Base-by-base conservation (phyloP, 1,284 basidiomycete species). In the Trichosporon sp. region DNA sequence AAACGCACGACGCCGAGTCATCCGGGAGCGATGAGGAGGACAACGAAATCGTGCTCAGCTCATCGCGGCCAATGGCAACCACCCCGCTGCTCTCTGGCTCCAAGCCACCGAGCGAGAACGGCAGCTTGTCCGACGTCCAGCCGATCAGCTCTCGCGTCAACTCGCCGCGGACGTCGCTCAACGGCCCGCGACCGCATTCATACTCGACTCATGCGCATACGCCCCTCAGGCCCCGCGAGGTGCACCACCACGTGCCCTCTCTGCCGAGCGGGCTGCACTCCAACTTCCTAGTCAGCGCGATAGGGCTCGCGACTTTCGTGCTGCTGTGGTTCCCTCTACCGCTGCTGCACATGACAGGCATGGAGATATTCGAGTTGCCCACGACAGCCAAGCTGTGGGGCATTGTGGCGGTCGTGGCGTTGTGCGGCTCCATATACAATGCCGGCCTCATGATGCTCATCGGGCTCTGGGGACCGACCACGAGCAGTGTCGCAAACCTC, bases 371-470 rank as follows among this genome's bases (percentile, higher is more conserved):
- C 44, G 61, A 63, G 21, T 69, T 65, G 65, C 77, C 78, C 6
- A 49, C 59, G 6, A 59, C 49, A 27, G 37, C 33, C 10, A 31
- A 40, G 29, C 34, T 73, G 11, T 76, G 73, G 73, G 59, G 49
- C 8, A 64, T 68, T 16, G 64, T 81, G 25, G 64, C 56, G 0
- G 63, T 75, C 16, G 72, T 78, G 3, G 72, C 74, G 4, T 69
- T 69, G 58, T 70, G 72, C 29, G 80, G 80, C 3, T 70, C 78
- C 0, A 58, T 75, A 4, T 81, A 81, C 59, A 81, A 81, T 64
- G 78, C 78, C 1, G 80, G 80, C 9, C 67, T 81, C 56, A 81
- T 81, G 80, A 72, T 76, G 40, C 73, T 81, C 29, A 81, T 81
- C 49, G 80, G 80, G 0, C 66, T 80, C 21, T 78, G 78, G 73